Percentiles rank a stretch among this genome's conserved stretches.
phyloP scores from a whole-genome alignment of 208 protist genomes.

The Novymonas esmeraldas region DNA sequence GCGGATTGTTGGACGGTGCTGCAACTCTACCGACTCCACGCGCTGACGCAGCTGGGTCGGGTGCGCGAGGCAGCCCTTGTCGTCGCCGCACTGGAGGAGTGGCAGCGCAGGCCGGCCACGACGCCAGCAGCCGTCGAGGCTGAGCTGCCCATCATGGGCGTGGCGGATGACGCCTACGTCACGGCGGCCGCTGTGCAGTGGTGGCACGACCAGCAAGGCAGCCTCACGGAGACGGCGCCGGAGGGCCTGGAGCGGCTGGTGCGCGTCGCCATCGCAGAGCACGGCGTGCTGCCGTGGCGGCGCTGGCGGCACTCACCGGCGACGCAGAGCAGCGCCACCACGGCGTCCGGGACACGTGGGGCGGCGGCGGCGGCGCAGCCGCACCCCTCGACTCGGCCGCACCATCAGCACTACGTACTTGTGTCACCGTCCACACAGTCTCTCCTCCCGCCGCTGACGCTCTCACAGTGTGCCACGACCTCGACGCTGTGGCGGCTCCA shows the following conservation, averaged over 20 bases:
- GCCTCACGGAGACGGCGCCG: background rate
- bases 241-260: conserved; percentile 7
- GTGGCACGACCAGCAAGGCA: conserved; percentile 15
- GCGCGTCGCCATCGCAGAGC: conserved; percentile 9
- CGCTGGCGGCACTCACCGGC: background rate
- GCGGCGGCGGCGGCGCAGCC: too few species aligned
- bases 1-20: conserved; percentile 12
- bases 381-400: too few species aligned
- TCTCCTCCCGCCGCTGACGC: conserved; percentile 16
- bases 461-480: conserved; percentile 28
- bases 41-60: conserved; percentile 25
- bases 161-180: conserved; percentile 17
- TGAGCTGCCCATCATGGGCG: conserved; percentile 8
- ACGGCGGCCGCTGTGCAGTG: conserved; percentile 20
- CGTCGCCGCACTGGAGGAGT: conserved; percentile 6
- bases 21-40: conserved; percentile 31
- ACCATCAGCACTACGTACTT: conserved; percentile 11
- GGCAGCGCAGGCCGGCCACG: background rate
- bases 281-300: conserved; percentile 25
- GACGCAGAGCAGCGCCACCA: background rate
- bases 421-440: conserved; percentile 13
- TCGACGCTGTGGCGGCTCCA: conserved; percentile 39
- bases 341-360: background rate
- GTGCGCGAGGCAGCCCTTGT: conserved; percentile 19
- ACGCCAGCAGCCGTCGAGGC: background rate